Evolutionary conservation across 1,284 basidiomycete species (phyloP), one percentile per base, ranked within the genome.

Genomic region (Microbotryomycetes sp.): DNA sequence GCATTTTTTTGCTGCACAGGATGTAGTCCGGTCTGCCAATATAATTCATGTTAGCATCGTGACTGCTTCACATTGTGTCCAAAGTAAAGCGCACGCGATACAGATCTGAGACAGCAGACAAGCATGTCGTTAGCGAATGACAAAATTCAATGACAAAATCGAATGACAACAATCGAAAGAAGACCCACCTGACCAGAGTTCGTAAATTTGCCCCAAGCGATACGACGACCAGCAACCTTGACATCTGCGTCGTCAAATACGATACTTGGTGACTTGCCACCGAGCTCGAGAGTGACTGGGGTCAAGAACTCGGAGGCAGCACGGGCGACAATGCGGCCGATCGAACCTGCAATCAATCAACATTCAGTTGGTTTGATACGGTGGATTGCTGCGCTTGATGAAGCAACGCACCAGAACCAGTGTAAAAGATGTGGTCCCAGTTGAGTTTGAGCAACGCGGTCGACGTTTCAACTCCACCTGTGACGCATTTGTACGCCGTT

Each of bases 361-460:
- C 14, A 14, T 9, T 42, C 36, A 42, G 36, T 19, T 12, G 36
- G 12, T 19, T 42, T 42, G 36, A 42, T 12, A 42, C n/a, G n/a
- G n/a, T n/a, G n/a, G n/a, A n/a, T n/a, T n/a, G n/a, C n/a, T n/a
- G n/a, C n/a, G n/a, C n/a, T n/a, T n/a, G 36, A 12, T 19, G 19
- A 42, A 42, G 36, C 36, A 42, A n/a, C n/a, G 15, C 25, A 49
- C 48, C 48, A 7, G 58, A 61, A 2, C 64, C 60, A 12, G 67
- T 67, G 71, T 76, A 78, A 64, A 78, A 76, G 69, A 77, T 76
- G 70, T 78, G 77, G 67, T 77, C 75, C 60, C 71, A 78, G 68
- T 67, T 71, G 68, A 70, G 65, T 29, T 77, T 73, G 42, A 78
- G 73, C 1, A 76, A 60, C 7, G 68, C 70, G 23, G 73, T 74